Base-by-base conservation (phyloP, 2,329 filamentous ascomycete genomes). In the Cryphonectria parasitica region DNA sequence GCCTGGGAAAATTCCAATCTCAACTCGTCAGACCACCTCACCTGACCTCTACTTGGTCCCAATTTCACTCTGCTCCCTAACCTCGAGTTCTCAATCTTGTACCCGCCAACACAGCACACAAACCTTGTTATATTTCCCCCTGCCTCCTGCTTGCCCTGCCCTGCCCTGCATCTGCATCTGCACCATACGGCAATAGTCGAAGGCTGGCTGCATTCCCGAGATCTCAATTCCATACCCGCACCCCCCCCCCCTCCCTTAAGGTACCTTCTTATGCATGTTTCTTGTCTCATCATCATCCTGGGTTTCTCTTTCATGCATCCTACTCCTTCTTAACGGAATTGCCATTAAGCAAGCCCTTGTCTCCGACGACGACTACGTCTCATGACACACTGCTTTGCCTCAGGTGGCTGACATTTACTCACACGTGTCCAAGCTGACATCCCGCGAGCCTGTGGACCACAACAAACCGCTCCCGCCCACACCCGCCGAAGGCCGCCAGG, bases 391-490 rank as follows among this genome's bases (percentile, higher is more conserved):
- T 52, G 63, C 65, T 72, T 68, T 67, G 73, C 66, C 64, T 67
- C 39, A 39, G 54, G 60, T 31, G 65, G 71, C 69, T 75, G 63
- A 74, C 75, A 74, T 69, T 71, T 69, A 45, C 73, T 72, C 36
- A n/a, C 45, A 11, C 43, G n/a, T 17, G n/a, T n/a, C 8, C 25
- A 39, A 45, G 28, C 31, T 43, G 49, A 76, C 77, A 63, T 80
- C 79, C 71, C 80, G 80, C 74, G 81, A 81, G 64, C 79, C 81
- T 66, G 75, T 82, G 74, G 83, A 87, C 75, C 79, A 83, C 69
- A 87, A 89, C 77, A 89, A 89, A 78, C 87, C 87, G 63, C 80
- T 89, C 66, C 87, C 87, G 56, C 86, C 83, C 62, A 84, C 86
- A 67, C 87, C 87, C 56, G 79, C 78, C 25, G 81, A 80, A 69